Base-by-base conservation (phyloP, 441 rosid genomes). In the Capsella rubella region DNA sequence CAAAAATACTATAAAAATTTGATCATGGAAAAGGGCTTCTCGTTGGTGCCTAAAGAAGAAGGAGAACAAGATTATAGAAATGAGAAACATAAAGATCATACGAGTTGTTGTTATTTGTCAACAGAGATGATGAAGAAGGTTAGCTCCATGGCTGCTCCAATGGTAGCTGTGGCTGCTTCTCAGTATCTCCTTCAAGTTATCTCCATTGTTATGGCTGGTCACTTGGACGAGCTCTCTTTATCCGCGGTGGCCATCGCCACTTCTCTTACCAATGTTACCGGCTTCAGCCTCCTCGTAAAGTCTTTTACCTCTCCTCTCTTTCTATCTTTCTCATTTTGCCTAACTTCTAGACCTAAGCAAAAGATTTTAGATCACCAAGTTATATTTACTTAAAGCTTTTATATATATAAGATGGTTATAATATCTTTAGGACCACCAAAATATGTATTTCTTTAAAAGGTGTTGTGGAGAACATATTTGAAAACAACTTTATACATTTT, bases 181-280 rank as follows among this genome's bases (percentile, higher is more conserved):
- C 78, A 78, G 29, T 82, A 75, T 54, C 76, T 83, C 8, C 57
- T 86, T 67, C 89, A 81, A 75, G 81, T 85, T 10, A 79, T 84
- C 5, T 74, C 87, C 6, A 3, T 81, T 63, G 72, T 82, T 52
- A 80, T 82, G 84, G 87, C 74, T 1, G 91, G 89, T 52, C 89
- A 81, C 34, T 69, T 85, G n/a, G 77, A 84, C 14, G 69, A 81
- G 40, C 82, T 79, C 43, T 59, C 86, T 4, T 86, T 86, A 32
- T 81, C 90, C 1, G 49, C 84, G 3, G 79, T 81, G 0, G 82
- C 90, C 27, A 79, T 86, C 0, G 88, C 87, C 47, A 69, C 80
- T 63, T 83, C 90, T 62, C 55, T 86, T 43, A 62, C 88, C 46
- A 86, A 82, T 42, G 88, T 84, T 74, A 84, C 87, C 1, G 85